phyloP scores from a whole-genome alignment of 352 stramenopile species.

The Globisporangium echinulatum region DNA sequence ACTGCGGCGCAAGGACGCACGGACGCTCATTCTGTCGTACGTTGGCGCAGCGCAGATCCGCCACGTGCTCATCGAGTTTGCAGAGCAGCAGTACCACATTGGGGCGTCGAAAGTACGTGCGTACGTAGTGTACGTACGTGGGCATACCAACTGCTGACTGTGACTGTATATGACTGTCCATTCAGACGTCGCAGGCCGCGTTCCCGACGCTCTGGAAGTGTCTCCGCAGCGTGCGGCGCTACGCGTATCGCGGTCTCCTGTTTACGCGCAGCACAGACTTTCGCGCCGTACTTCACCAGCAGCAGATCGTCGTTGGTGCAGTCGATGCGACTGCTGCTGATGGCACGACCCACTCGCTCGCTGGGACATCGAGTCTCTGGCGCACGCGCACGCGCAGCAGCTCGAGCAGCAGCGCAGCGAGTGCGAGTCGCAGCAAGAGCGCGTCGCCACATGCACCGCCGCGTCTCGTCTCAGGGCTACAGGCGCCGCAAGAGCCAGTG shows the following conservation, averaged over 20 bases:
- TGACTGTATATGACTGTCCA: background rate
- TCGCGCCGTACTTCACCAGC: conserved; percentile 26
- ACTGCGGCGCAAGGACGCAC: conserved; percentile 72
- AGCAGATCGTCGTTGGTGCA: too few species aligned
- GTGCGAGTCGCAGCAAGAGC: conserved; percentile 23
- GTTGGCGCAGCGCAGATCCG: conserved; percentile 56
- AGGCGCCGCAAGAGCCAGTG: conserved; percentile 63
- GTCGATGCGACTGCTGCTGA: conserved; percentile 12
- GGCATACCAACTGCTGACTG: background rate
- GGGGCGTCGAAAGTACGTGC: conserved; percentile 61
- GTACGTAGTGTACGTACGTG: background rate
- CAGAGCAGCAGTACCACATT: conserved; percentile 65
- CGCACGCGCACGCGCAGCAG: conserved; percentile 36
- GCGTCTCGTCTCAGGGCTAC: conserved; percentile 28
- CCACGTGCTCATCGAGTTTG: conserved; percentile 76
- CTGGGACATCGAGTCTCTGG: conserved; percentile 35
- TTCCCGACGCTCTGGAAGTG: conserved; percentile 73
- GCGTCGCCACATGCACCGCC: conserved; percentile 25
- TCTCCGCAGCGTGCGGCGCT: conserved; percentile 69
- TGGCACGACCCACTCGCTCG: conserved; percentile 16
- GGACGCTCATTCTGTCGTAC: conserved; percentile 82
- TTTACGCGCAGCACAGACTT: conserved; percentile 71
- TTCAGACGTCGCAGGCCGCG: conserved; percentile 42
- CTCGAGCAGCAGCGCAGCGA: conserved; percentile 29
- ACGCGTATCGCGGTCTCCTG: conserved; percentile 65